Percentiles rank a stretch among this genome's conserved stretches.
Evolutionary conservation across 306 rosid genomes (phyloP).

Genomic region (Fagus sylvatica): DNA sequence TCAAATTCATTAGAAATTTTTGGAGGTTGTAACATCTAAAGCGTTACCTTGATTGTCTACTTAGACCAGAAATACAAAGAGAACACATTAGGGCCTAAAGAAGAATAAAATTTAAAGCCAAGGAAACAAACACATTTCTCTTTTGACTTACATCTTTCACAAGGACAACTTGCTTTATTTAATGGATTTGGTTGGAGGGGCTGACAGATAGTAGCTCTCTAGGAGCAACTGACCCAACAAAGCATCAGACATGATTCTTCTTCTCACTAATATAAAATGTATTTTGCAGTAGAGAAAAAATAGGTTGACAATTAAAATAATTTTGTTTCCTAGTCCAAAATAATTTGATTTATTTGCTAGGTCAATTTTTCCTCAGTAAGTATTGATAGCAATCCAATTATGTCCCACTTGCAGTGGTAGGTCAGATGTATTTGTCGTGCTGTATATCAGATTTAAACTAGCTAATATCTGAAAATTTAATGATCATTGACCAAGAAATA

Average conservation of each 20-base stretch:
- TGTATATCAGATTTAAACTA: slow-evolving; percentile 1
- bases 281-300: neutral
- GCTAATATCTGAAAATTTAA: neutral
- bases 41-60: slow-evolving; percentile 1
- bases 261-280: neutral
- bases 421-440: slow-evolving; percentile 22
- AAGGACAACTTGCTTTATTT: too few species aligned
- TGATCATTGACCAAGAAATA: neutral
- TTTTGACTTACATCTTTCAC: neutral
- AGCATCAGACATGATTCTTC: slow-evolving; percentile 13
- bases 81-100: slow-evolving; percentile 12
- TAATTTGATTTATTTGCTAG: too few species aligned
- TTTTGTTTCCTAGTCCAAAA: too few species aligned
- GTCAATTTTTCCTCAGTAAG: too few species aligned
- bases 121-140: slow-evolving; percentile 7
- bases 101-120: slow-evolving; percentile 1
- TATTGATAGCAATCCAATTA: neutral
- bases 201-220: too few species aligned
- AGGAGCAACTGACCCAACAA: slow-evolving; percentile 19
- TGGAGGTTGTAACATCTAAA: slow-evolving; percentile 2
- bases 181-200: too few species aligned
- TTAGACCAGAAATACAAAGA: slow-evolving; percentile 8
- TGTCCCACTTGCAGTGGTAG: neutral
- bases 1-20: neutral
- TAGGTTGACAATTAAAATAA: too few species aligned